Evolutionary conservation across 768 basidiomycete genomes (phyloP), one percentile per base, ranked within the genome.

Genomic region (Sporobolomyces phaffii): DNA sequence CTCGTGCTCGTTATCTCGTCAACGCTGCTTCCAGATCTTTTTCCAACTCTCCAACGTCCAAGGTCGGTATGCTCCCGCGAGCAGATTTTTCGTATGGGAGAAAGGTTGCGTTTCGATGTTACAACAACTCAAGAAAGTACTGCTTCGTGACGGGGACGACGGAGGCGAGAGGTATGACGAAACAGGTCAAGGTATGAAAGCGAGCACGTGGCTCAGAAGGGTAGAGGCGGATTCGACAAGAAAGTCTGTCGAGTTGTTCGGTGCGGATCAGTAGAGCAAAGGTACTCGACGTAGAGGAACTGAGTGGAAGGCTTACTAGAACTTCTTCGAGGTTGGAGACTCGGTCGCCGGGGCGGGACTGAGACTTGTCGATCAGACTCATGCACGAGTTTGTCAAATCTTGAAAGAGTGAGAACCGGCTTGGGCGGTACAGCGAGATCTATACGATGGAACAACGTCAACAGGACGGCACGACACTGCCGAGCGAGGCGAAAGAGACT

Each of bases 321-420:
- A 62, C 33, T 26, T 62, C 66, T 44, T 68, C 66, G 0, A 68
- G n/a, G 8, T 48, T 44, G 14, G 53, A 48, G 20, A 17, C 34
- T 9, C 8, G 11, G 0, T 38, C 33, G 0, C 26, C 54, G 2
- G 28, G 13, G 5, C 48, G 54, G 7, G 20, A 6, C 2, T 40
- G 24, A 17, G 33, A 28, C 5, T 49, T 56, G 29, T 68, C 54
- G 26, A 62, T 29, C 26, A 68, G 7, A 9, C 2, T 14, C 56
- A 59, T 68, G 4, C 43, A 33, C 1, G 56, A 31, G n/a, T 58
- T 68, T 7, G 66, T 51, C 54, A 68, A 28, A 1, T 34, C n/a
- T 24, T 51, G 60, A n/a, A 68, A 68, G 48, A 68, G 54, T 2
- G 60, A n/a, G 50, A 47, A 62, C n/a, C 43, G 56, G 15, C 53